phyloP scores from a whole-genome alignment of 768 basidiomycete genomes.

The Lentinula sp. region DNA sequence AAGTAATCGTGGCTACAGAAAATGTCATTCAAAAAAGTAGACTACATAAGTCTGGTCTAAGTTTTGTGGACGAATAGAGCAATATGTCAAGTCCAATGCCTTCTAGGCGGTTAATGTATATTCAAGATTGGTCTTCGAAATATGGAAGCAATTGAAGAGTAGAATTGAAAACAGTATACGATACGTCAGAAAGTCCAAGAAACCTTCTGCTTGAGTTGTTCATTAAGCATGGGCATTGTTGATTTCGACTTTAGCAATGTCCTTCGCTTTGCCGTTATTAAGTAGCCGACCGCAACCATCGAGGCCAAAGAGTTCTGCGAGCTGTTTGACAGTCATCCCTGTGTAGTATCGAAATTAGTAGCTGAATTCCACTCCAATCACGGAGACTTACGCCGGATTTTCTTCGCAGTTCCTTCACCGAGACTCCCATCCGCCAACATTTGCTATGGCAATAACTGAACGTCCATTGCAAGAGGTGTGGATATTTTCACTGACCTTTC shows the following conservation, averaged over 20 bases:
- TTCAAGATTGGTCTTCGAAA: background rate
- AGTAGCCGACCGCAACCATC: slow-evolving; percentile 30
- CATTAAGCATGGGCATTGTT: background rate
- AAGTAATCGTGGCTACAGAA: slow-evolving; percentile 44
- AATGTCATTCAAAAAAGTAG: background rate
- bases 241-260: background rate
- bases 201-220: background rate
- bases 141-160: background rate
- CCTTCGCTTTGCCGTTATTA: background rate
- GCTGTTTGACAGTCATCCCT: slow-evolving; percentile 44
- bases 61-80: background rate
- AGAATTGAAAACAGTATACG: background rate
- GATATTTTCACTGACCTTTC: slow-evolving; percentile 35
- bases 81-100: background rate
- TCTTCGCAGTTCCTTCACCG: slow-evolving; percentile 57
- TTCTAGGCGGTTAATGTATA: background rate
- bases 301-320: slow-evolving; percentile 43
- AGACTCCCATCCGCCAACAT: slow-evolving; percentile 53
- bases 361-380: background rate
- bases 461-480: background rate
- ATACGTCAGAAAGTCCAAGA: background rate
- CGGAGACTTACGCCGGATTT: slow-evolving; percentile 42
- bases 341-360: background rate
- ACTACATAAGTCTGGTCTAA: background rate
- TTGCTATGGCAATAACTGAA: slow-evolving; percentile 23